phyloP scores from a whole-genome alignment of 192 early-diverging fungal genomes.

The Backusella luteola region DNA sequence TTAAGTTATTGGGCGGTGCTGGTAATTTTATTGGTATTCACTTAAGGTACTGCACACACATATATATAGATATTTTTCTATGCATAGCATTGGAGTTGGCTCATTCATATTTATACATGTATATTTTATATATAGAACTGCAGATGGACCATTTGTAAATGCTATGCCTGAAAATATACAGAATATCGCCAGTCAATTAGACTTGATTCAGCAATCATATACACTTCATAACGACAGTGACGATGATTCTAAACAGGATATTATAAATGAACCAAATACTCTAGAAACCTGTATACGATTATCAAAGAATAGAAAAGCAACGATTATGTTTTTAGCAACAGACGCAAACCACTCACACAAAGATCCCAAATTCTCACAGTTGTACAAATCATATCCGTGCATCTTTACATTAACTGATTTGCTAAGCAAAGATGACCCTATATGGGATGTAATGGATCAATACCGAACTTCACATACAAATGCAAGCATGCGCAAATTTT shows the following conservation, averaged over 20 bases:
- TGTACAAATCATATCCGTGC: constrained; percentile 44
- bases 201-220: constrained; percentile 8
- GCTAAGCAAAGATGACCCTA: constrained; percentile 2
- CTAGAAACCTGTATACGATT: constrained; percentile 1
- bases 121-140: constrained; percentile 22
- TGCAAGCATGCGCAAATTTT: constrained; percentile 21
- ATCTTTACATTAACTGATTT: constrained; percentile 48
- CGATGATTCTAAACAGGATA: neutral
- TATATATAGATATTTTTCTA: neutral
- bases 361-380: constrained; percentile 35
- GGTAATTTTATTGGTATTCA: constrained; percentile 37
- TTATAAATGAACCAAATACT: neutral
- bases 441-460: constrained; percentile 19
- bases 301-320: constrained; percentile 10
- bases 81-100: neutral
- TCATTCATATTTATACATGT: neutral
- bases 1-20: constrained; percentile 23
- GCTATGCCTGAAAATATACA: constrained; percentile 28
- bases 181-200: constrained; percentile 10
- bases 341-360: constrained; percentile 40
- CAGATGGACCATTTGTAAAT: constrained; percentile 31
- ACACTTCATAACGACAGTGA: neutral
- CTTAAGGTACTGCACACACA: constrained; percentile 23
- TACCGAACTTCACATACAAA: constrained; percentile 16
- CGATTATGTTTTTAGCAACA: constrained; percentile 50